phyloP scores from a whole-genome alignment of 1,284 basidiomycete species.

The Anthracocystis setariae region DNA sequence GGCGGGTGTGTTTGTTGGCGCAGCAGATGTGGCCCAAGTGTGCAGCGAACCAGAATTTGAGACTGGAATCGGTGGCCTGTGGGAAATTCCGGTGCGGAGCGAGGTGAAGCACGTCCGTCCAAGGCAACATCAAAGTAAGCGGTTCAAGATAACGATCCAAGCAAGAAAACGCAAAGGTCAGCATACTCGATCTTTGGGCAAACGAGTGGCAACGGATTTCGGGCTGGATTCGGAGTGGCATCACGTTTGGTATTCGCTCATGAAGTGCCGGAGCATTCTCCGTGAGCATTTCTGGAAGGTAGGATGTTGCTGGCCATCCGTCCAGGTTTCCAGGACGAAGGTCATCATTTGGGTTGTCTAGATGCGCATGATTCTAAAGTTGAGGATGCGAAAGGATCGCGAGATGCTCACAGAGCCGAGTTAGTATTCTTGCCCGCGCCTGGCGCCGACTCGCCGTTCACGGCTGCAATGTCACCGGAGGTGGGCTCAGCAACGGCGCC shows the following conservation, averaged over 20 bases:
- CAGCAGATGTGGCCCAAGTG: slow-evolving; percentile 10
- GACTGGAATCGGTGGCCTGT: slow-evolving; percentile 30
- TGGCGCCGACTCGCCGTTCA: slow-evolving; percentile 20
- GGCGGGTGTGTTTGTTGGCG: slow-evolving; percentile 6
- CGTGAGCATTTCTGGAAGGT: slow-evolving; percentile 27
- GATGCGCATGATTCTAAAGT: not conserved
- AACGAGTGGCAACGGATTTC: not conserved
- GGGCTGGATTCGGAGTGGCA: not conserved
- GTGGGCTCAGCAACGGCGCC: slow-evolving; percentile 56
- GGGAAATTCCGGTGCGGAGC: not conserved
- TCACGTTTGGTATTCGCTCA: slow-evolving; percentile 30
- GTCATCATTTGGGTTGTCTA: not conserved
- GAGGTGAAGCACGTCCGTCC: not conserved
- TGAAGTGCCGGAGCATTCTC: slow-evolving; percentile 36
- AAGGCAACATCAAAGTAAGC: no score
- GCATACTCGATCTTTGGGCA: not conserved
- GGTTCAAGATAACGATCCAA: not conserved
- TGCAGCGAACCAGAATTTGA: slow-evolving; percentile 38
- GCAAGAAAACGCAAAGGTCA: not conserved
- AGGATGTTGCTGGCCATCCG: not conserved
- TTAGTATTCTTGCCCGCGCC: slow-evolving; percentile 72
- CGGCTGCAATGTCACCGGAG: slow-evolving; percentile 48
- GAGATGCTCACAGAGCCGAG: slow-evolving; percentile 52
- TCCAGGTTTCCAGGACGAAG: not conserved
- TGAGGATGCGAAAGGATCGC: not conserved